Percentiles rank a stretch among this genome's conserved stretches.
phyloP scores from a whole-genome alignment of 2,329 filamentous ascomycete species.

The Colletotrichum spaethianum region DNA sequence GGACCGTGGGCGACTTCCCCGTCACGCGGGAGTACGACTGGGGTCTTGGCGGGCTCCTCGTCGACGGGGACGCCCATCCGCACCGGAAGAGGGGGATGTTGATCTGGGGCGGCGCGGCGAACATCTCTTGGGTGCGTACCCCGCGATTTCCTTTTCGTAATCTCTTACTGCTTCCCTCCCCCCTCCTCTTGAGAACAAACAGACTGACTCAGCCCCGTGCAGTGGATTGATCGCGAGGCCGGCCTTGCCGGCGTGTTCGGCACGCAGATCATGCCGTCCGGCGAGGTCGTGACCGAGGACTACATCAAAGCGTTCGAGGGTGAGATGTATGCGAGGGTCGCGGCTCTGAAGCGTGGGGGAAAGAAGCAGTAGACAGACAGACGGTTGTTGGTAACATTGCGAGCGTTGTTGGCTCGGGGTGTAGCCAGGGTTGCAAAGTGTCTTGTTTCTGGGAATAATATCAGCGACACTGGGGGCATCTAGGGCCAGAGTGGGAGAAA shows the following conservation, averaged over 20 bases:
- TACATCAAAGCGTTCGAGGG: conserved; percentile 54
- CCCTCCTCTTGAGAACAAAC: background rate
- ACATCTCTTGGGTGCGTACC: conserved; percentile 58
- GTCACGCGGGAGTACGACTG: conserved; percentile 55
- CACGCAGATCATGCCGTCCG: conserved; percentile 57
- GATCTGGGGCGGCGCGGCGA: conserved; percentile 61
- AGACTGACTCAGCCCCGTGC: conserved; percentile 21
- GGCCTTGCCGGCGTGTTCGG: conserved; percentile 58
- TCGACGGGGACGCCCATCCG: conserved; percentile 52
- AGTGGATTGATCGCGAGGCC: conserved; percentile 51
- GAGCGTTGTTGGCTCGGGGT: no score
- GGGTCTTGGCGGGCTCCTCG: conserved; percentile 58
- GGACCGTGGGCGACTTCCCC: conserved; percentile 47
- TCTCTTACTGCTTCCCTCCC: background rate
- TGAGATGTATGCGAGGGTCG: conserved; percentile 53
- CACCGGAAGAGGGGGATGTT: conserved; percentile 56
- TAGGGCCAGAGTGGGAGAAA: no score
- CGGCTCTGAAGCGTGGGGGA: background rate
- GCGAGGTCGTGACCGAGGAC: conserved; percentile 52
- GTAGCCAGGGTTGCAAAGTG: no score
- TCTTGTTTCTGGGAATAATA: no score
- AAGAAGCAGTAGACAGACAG: background rate
- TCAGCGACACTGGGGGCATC: no score
- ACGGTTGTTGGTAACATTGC: background rate
- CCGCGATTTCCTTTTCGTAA: conserved; percentile 42